A percentile compares a stretch with the other conserved stretches of the same genome.
Evolutionary conservation across 202 grass and related monocot species (phyloP).

Genomic region (Eragrostis tef): DNA sequence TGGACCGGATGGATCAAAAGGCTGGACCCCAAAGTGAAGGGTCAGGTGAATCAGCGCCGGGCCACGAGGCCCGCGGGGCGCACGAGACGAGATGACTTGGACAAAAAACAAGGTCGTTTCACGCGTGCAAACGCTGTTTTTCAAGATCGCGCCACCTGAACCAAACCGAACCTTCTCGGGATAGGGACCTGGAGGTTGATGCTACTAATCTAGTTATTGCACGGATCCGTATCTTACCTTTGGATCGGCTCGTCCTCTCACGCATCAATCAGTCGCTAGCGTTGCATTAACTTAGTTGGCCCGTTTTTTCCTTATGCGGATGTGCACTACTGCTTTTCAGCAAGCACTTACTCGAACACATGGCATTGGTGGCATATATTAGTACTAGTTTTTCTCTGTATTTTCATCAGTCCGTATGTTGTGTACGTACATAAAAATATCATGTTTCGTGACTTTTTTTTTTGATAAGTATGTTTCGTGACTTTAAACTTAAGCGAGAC

Average conservation of each 20-base stretch:
- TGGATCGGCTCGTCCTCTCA: too few species aligned
- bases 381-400: not conserved
- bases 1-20: not conserved
- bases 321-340: not conserved
- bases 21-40: not conserved
- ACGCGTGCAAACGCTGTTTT: not conserved
- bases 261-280: not conserved
- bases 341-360: not conserved
- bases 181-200: not conserved
- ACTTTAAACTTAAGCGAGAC: too few species aligned
- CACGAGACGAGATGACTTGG: not conserved
- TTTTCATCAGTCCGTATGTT: too few species aligned
- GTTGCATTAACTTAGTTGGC: not conserved
- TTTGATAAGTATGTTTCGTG: too few species aligned
- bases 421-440: too few species aligned
- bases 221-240: not conserved
- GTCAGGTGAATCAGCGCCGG: not conserved
- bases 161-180: conserved; percentile 25
- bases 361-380: not conserved
- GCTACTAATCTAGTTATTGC: not conserved
- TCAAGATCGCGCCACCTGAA: not conserved
- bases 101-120: too few species aligned
- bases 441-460: too few species aligned
- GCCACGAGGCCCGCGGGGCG: not conserved
- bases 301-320: not conserved